A percentile compares a stretch with the other conserved stretches of the same genome.
phyloP scores from a whole-genome alignment of 2,329 filamentous ascomycete genomes.

The Stachybotrys elegans region DNA sequence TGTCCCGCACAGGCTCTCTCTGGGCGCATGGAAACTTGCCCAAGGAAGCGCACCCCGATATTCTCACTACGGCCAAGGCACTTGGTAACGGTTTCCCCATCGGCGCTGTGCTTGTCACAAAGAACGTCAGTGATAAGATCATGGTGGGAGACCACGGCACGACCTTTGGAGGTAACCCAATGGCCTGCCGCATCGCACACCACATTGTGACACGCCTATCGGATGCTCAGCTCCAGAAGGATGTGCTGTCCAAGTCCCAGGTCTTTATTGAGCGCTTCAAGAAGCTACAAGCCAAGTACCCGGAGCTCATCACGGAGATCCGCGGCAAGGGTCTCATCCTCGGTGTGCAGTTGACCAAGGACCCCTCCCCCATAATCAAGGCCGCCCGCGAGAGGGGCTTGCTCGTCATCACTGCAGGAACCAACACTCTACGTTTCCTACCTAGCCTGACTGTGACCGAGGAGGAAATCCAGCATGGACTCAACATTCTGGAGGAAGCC shows the following conservation, averaged over 20 bases:
- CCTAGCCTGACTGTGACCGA: slow-evolving; percentile 78
- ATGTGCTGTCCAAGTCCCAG: slow-evolving; percentile 61
- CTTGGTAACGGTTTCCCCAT: slow-evolving; percentile 96
- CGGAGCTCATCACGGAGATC: slow-evolving; percentile 70
- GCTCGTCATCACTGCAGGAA: slow-evolving; percentile 86
- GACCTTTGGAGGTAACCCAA: slow-evolving; percentile 88
- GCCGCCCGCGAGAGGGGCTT: slow-evolving; percentile 84
- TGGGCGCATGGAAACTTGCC: slow-evolving; percentile 83
- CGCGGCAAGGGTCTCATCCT: slow-evolving; percentile 82
- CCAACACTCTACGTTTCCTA: slow-evolving; percentile 88
- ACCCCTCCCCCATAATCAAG: slow-evolving; percentile 70
- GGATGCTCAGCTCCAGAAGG: slow-evolving; percentile 62
- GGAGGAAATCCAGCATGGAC: slow-evolving; percentile 71
- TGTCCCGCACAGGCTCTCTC: slow-evolving; percentile 78
- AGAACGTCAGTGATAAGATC: slow-evolving; percentile 34
- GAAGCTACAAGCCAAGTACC: slow-evolving; percentile 45
- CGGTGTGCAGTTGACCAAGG: slow-evolving; percentile 74
- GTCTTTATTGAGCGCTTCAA: slow-evolving; percentile 45
- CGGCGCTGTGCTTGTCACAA: slow-evolving; percentile 56
- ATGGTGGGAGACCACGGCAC: slow-evolving; percentile 79
- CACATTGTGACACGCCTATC: slow-evolving; percentile 77
- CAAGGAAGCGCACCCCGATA: slow-evolving; percentile 80
- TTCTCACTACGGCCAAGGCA: slow-evolving; percentile 91
- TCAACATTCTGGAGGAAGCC: slow-evolving; percentile 69
- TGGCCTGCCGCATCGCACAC: slow-evolving; percentile 79